Percentiles rank a stretch among this genome's conserved stretches.
Evolutionary conservation across 179 eudicot genomes (phyloP).

Genomic region (Dionaea muscipula): DNA sequence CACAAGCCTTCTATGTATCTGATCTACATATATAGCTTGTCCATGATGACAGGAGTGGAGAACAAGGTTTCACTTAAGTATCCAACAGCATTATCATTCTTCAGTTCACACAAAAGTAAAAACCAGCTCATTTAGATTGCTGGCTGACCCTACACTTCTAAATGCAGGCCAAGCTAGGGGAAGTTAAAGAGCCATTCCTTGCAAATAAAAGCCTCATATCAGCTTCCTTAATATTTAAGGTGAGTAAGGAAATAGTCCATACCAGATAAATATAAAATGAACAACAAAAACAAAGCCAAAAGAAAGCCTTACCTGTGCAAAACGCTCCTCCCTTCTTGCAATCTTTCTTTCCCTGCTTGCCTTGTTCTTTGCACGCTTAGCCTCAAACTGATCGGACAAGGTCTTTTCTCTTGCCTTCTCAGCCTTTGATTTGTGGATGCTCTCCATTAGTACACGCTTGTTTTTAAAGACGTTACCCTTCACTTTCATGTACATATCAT

Average conservation of each 20-base stretch:
- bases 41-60: no score
- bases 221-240: no score
- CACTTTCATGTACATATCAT: conserved; percentile 33
- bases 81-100: no score
- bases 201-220: no score
- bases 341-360: conserved; percentile 36
- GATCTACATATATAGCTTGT: no score
- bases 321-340: conserved; percentile 33
- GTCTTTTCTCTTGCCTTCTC: conserved; percentile 47
- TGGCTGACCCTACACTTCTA: neutral
- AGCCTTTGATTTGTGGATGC: conserved; percentile 40
- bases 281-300: neutral
- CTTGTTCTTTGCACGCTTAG: conserved; percentile 37
- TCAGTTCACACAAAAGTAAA: no score
- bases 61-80: no score
- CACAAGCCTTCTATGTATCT: no score
- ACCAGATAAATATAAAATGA: neutral
- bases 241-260: no score
- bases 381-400: conserved; percentile 36
- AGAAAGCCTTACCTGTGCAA: conserved; percentile 22
- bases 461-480: conserved; percentile 41
- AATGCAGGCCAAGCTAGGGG: no score
- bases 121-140: no score
- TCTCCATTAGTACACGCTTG: conserved; percentile 41
- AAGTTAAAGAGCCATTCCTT: no score